Conservation (phyloP, 1,139 yeast genomes). For the Geotrichum siamense region DNA sequence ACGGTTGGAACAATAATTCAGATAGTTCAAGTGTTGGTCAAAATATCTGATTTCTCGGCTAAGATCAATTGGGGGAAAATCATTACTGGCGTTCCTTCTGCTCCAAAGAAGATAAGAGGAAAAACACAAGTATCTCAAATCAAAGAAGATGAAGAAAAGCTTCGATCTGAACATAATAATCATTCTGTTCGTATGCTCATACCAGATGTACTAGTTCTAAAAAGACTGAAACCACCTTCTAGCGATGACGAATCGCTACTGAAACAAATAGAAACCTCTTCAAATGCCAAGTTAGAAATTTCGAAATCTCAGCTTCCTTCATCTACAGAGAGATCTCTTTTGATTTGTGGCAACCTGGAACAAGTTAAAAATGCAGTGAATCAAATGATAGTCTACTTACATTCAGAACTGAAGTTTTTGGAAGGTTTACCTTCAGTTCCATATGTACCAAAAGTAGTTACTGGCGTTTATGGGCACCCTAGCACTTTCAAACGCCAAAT, state of each 20-base stretch:
- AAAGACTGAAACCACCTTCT: conserved; percentile 1
- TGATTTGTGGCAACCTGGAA: conserved; percentile 9
- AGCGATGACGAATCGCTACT: background rate
- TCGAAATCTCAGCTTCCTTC: conserved; percentile 16
- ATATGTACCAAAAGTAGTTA: conserved; percentile 23
- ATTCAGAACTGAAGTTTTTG: conserved; percentile 1
- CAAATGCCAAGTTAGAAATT: conserved; percentile 13
- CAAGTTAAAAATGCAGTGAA: conserved; percentile 9
- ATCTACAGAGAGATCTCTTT: conserved; percentile 15
- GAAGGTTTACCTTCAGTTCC: conserved; percentile 6
- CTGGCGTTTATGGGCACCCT: conserved; percentile 29
- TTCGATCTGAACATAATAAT: conserved; percentile 23
- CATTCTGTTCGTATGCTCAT: conserved; percentile 9
- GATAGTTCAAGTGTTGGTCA: conserved; percentile 4
- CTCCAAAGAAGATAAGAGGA: conserved; percentile 9
- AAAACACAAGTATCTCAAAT: conserved; percentile 5
- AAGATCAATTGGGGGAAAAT: conserved; percentile 11
- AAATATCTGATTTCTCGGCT: conserved; percentile 11
- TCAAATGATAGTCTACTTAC: conserved; percentile 1
- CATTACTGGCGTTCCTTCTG: conserved; percentile 1
- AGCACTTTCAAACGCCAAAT: conserved; percentile 26
- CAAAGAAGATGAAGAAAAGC: conserved; percentile 26
- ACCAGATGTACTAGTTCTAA: conserved; percentile 10
- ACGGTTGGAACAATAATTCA: background rate
- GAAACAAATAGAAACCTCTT: conserved; percentile 3